Evolutionary conservation across 2,329 filamentous ascomycete genomes (phyloP).

Genomic region (Aureobasidium sp.): DNA sequence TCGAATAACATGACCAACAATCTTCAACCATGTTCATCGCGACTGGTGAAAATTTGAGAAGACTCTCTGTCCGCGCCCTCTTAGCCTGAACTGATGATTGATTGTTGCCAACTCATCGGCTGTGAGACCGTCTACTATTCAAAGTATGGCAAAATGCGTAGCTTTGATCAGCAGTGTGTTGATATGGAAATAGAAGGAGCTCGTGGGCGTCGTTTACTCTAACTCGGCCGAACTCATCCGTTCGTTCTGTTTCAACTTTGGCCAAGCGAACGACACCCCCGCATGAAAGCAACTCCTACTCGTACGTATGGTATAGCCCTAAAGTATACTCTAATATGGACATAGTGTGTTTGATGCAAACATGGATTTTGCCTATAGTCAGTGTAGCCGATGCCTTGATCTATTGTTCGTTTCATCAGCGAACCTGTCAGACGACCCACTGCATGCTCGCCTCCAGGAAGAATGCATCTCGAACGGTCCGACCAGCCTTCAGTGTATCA

Average conservation of each 20-base stretch:
- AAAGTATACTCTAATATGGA: slow-evolving; percentile 1
- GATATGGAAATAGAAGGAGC: neutral
- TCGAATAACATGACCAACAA: neutral
- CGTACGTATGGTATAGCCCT: neutral
- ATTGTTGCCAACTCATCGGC: neutral
- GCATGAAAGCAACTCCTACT: neutral
- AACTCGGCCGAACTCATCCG: slow-evolving; percentile 11
- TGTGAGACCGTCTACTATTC: neutral
- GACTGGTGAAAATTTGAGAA: neutral
- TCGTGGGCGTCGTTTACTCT: neutral
- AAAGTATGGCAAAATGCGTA: neutral
- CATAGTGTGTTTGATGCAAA: neutral
- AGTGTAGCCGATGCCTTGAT: neutral
- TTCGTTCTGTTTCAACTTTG: neutral
- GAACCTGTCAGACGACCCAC: neutral
- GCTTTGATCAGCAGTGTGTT: neutral
- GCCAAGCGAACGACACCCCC: slow-evolving; percentile 9
- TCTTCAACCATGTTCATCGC: neutral
- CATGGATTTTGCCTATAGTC: neutral
- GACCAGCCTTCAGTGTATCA: neutral
- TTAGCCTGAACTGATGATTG: neutral
- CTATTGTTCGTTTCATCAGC: slow-evolving; percentile 2
- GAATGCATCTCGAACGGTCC: neutral
- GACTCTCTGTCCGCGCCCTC: neutral
- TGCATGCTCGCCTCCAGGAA: neutral